Evolutionary conservation across 495 filamentous ascomycete genomes (phyloP), one percentile per base, ranked within the genome.

Genomic region (Neurospora sp.): DNA sequence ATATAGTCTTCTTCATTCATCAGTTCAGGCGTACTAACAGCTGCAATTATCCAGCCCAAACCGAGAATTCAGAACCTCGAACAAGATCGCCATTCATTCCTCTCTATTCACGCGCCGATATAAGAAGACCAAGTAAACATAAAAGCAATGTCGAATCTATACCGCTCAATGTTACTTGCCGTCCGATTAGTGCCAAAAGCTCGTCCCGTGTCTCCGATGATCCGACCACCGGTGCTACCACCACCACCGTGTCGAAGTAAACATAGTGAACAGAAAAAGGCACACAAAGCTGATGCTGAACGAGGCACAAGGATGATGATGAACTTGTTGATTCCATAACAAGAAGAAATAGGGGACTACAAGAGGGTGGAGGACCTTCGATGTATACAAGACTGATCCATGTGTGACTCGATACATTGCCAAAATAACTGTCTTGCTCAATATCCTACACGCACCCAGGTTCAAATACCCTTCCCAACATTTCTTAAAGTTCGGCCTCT

Each of bases 31-130:
- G 2, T 53, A 1, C 46, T 53, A 11, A 53, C 46, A 27, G 46
- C 27, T 27, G 20, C 46, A 12, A 53, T 1, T 22, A 27, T 14
- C 48, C 11, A 59, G 20, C 5, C 22, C 11, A 27, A 27, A 1
- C 48, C 20, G 11, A 27, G 20, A 59, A 12, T 22, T 27, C 10
- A 11, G 8, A 27, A 11, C 48, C 48, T 59, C 5, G 20, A 59
- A 27, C 0, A 12, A 20, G 5, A 27, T 14, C 20, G 20, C 48
- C 20, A 3, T 59, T 14, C 20, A 27, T 27, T 27, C 20, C 48
- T 0, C 11, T 59, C 0, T 0, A 14, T 27, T 1, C 0, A 27
- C 20, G 20, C 11, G 1, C 0, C 48, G 11, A 14, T 27, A 0
- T 20, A 27, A 14, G 11, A 5, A 27, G 27, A 27, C 20, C 0